Base-by-base conservation (phyloP, 371 early-diverging fungal species). In the Mortierella sp. region DNA sequence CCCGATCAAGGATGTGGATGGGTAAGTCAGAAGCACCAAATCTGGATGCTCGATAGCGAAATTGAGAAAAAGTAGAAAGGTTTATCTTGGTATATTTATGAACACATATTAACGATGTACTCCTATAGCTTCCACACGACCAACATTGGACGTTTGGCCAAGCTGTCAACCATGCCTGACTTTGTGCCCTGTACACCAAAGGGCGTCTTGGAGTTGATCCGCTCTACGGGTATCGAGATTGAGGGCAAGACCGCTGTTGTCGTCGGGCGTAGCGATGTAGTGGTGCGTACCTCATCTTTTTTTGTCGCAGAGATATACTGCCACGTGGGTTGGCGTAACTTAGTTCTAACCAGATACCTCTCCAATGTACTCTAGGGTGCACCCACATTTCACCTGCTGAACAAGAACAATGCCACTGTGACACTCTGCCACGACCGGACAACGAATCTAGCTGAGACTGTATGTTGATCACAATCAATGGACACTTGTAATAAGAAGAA, bases 171-270 rank as follows among this genome's bases (percentile, higher is more conserved):
- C 11, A 79, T 85, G 60, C 95, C 97, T 30, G 78, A 88, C 54
- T 97, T 97, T 82, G 79, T 89, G 27, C 92, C 99, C 14, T 98
- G 99, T 80, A 98, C 99, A 7, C 98, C 99, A 4, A 92, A 90
- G 67, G 99, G 97, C 6, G 84, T 92, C 67, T 85, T 97, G 47
- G 92, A 92, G 80, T 83, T 98, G 42, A 84, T 98, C 32, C 82
- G 88, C 60, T 89, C 82, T 1, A 83, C 85, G n/a, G 83, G 85
- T 24, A 80, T 95, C 27, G 80, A 89, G 27, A 80, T 95, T 21
- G 85, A 81, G 24, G 96, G 97, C 46, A 93, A 93, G 80, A 71
- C 78, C 19, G 96, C 95, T 6, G 97, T 95, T 24, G 97, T 97
- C 23, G 81, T 97, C 30, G 98, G 98, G 19, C 91, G 97, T 50